Evolutionary conservation across 139 green algal genomes (phyloP), one percentile per base, ranked within the genome.

Genomic region (Gonium pectorale): DNA sequence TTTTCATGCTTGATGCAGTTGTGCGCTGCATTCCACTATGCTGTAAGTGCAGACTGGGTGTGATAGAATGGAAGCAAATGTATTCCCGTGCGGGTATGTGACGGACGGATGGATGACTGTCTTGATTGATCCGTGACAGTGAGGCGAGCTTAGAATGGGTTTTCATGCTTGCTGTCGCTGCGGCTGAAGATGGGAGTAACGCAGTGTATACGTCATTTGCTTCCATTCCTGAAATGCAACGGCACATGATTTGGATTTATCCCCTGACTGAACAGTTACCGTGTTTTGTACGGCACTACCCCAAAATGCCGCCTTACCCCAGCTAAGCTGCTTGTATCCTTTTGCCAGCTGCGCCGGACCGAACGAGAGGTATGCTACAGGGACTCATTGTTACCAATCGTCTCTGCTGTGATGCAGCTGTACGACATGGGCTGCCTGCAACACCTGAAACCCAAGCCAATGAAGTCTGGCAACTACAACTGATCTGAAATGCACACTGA

Each of bases 231-330:
- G 9, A 37, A 49, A 21, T 29, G 43, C 5, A 46, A 79, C 31
- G 63, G 69, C n/a, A 79, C 69, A 63, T 29, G 3, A 29, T 79
- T 29, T 79, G 69, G 69, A 19, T 79, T 8, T 31, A 79, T 37
- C 69, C 69, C 31, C 31, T 46, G n/a, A 8, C 26, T 41, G 6
- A 13, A 0, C 9, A 41, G 9, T 19, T 68, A 19, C 19, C 17
- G 7, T 5, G 29, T 41, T 68, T 68, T 21, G 4, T 68, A 8
- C 40, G 41, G 60, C 60, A 68, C 19, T 68, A 68, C 60, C 29
- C 29, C 19, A 29, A 9, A 19, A 68, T 41, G 19, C 29, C 40
- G 60, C 60, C 40, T 68, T 29, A 68, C 41, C n/a, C 60, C n/a
- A 40, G 60, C 31, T 41, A 29, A 22, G 17, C 60, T 21, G 60